phyloP scores from a whole-genome alignment of 176 grass and related monocot genomes.

The Puccinellia tenuiflora region DNA sequence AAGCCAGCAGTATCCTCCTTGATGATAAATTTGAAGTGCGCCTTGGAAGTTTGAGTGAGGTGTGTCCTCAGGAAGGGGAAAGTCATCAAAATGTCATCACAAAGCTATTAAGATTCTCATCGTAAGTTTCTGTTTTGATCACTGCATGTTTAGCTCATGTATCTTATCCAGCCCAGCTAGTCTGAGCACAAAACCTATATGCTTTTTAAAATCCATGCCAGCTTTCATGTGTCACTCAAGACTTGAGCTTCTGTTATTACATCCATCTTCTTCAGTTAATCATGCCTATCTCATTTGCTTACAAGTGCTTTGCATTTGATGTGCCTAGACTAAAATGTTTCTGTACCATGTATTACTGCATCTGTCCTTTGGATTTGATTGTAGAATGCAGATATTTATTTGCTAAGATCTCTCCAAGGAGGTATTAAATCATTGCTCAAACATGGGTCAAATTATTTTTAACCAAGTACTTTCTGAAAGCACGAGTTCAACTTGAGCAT shows the following conservation, averaged over 20 bases:
- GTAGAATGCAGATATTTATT: background rate
- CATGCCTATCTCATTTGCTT: background rate
- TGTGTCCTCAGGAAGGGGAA: conserved; percentile 82
- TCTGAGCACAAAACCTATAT: background rate
- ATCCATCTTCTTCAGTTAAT: background rate
- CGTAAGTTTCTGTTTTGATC: conserved; percentile 47
- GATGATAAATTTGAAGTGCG: conserved; percentile 96
- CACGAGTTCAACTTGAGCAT: background rate
- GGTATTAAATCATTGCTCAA: background rate
- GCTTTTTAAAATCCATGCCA: background rate
- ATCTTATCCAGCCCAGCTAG: background rate
- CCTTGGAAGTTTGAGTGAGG: conserved; percentile 75
- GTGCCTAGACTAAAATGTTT: background rate
- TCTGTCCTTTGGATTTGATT: background rate
- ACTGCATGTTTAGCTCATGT: conserved; percentile 1
- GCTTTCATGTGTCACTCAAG: background rate
- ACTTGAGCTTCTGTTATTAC: background rate
- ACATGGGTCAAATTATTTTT: background rate
- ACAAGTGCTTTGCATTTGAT: background rate
- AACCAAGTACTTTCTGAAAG: background rate
- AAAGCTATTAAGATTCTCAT: conserved; percentile 84
- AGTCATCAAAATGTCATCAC: conserved; percentile 82
- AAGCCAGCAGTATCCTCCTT: conserved; percentile 88
- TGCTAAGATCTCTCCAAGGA: background rate
- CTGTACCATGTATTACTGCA: background rate